These are phyloP conservation scores for Anisodus tanguticus DNA, from an alignment of 257 asterid genomes.

Conservation along the genomic window DNA sequence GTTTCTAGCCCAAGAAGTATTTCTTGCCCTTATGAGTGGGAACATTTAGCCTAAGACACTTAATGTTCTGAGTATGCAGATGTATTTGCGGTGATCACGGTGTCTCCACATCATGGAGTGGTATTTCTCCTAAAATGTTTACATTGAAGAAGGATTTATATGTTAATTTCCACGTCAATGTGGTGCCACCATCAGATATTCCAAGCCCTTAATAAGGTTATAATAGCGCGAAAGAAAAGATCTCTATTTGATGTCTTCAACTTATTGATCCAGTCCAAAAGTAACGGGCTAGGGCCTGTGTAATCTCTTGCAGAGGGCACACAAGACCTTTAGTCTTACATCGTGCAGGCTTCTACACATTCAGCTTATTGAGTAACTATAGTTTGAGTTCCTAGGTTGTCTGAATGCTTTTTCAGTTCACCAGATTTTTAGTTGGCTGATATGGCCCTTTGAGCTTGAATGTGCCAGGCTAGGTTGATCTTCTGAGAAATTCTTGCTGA, in stretches of 20 bases:
- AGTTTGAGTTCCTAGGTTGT: slow-evolving; percentile 2
- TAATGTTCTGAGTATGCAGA: neutral
- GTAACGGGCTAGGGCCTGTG: neutral
- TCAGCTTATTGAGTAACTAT: neutral
- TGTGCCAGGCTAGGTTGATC: neutral
- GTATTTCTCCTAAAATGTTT: slow-evolving; percentile 14
- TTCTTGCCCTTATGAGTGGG: neutral
- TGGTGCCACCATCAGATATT: neutral
- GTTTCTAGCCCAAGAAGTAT: neutral
- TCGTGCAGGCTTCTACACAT: neutral
- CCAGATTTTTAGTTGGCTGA: neutral
- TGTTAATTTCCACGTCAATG: neutral
- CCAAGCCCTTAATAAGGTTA: neutral
- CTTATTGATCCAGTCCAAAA: neutral
- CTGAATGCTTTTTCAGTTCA: neutral
- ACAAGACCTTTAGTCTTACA: neutral
- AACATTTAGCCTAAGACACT: neutral
- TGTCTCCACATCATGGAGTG: slow-evolving; percentile 21
- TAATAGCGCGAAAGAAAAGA: neutral
- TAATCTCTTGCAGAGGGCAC: neutral
- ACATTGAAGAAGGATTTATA: neutral
- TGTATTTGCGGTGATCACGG: neutral
- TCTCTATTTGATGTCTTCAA: neutral
- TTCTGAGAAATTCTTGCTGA: neutral
- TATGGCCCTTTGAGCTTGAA: neutral